These are phyloP conservation scores for Rhizopogon parksii DNA, from an alignment of 1,284 basidiomycete genomes.

Conservation along the genomic window DNA sequence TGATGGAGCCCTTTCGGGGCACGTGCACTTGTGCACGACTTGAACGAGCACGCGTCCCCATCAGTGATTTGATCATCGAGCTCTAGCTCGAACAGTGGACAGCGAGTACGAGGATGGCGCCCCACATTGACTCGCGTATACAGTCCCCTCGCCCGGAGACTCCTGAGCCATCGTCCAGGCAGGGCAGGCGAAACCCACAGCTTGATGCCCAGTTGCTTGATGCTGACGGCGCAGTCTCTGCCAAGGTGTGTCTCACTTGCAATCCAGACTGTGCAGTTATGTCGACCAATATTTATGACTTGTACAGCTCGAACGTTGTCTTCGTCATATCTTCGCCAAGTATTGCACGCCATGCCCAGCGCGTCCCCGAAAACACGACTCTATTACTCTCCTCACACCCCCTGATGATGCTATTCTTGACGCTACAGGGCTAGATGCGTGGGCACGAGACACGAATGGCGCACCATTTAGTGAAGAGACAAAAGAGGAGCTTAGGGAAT, in stretches of 20 bases:
- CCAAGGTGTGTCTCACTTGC: slow-evolving; percentile 37
- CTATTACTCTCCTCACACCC: slow-evolving; percentile 35
- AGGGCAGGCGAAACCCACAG: slow-evolving; percentile 46
- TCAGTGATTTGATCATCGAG: not conserved
- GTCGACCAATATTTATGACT: not conserved
- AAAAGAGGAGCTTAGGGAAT: slow-evolving; percentile 69
- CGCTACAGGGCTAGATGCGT: slow-evolving; percentile 56
- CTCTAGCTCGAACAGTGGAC: slow-evolving; percentile 17
- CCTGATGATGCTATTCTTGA: slow-evolving; percentile 54
- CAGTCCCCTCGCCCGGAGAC: slow-evolving; percentile 51
- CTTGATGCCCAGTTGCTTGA: slow-evolving; percentile 45
- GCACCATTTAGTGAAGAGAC: slow-evolving; percentile 64
- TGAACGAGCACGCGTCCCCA: not conserved
- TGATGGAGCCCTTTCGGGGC: not conserved
- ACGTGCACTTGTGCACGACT: not conserved
- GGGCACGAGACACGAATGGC: slow-evolving; percentile 73
- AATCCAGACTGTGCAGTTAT: not conserved
- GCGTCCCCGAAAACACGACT: slow-evolving; percentile 11
- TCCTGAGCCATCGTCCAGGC: slow-evolving; percentile 52
- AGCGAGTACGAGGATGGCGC: slow-evolving; percentile 15
- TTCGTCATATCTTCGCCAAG: slow-evolving; percentile 68
- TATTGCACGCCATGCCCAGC: slow-evolving; percentile 50
- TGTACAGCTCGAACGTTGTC: slow-evolving; percentile 50
- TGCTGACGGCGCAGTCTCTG: slow-evolving; percentile 59
- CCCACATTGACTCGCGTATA: slow-evolving; percentile 23